Base-by-base conservation (phyloP, 306 rosid genomes). In the Senna siamea region DNA sequence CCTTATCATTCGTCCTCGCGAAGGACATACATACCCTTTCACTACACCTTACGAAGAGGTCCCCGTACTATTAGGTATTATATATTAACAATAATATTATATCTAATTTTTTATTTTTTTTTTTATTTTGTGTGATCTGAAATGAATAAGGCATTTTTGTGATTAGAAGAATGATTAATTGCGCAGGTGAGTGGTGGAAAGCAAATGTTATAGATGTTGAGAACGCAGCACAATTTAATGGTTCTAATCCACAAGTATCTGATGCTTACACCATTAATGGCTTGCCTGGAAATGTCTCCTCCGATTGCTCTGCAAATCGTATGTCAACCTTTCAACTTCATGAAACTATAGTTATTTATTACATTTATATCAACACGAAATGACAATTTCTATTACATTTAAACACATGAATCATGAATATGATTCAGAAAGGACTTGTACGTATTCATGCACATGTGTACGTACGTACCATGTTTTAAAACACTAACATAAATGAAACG, bases 181-280 rank as follows among this genome's bases (percentile, higher is more conserved):
- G n/a, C n/a, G n/a, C 61, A 86, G 90, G 86, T 6, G 92, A 87
- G 81, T 85, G 89, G 89, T 87, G 84, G 83, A 79, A 87, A 64
- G 81, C 58, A n/a, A 87, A 80, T 67, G 79, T 83, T 5, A 69
- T 85, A 1, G 85, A 80, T 4, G 60, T 85, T 28, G 92, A 80
- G 78, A 51, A 80, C 1, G 43, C 61, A 15, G 85, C 41, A 4
- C 59, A 63, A 0, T 65, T 70, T 13, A 11, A 23, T 0, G 89
- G 93, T 7, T 8, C 1, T 0, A 38, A 66, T 7, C 81, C 88
- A 0, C 8, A 41, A 0, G 4, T 0, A 41, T 82, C 92, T 0
- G 67, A 87, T 19, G 92, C 89, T 18, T 87, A 57, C 72, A 82
- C 87, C 7, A 87, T 85, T 20, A 87, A 87, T 23, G 92, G 87